Evolutionary conservation across 805 yeast genomes (phyloP).

Genomic region (Myxozyma nipponensis): DNA sequence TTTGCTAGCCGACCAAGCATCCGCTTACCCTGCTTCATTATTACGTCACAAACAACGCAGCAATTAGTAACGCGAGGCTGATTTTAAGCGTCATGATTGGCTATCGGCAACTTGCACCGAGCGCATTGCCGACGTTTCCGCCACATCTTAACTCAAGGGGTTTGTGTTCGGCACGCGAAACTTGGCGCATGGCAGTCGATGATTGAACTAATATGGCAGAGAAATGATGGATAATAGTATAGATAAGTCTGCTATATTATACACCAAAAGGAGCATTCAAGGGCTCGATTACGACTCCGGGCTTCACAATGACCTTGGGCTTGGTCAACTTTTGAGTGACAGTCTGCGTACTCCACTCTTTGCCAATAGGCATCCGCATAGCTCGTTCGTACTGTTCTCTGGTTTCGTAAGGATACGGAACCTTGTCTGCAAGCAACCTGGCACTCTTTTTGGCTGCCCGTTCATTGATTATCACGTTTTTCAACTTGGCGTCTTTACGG

Average conservation of each 20-base stretch:
- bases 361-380: conserved; percentile 92
- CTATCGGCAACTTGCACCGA: neutral
- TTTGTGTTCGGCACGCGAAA: too few relatives aligned
- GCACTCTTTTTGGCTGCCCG: conserved; percentile 74
- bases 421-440: conserved; percentile 83
- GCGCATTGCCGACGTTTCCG: neutral
- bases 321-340: conserved; percentile 83
- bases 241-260: neutral
- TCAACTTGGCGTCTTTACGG: conserved; percentile 71
- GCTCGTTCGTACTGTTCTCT: conserved; percentile 94
- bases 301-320: conserved; percentile 82
- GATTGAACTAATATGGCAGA: too few relatives aligned
- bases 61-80: neutral
- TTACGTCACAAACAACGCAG: neutral
- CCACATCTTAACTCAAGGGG: neutral
- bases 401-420: conserved; percentile 91
- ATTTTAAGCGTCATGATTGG: neutral
- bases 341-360: conserved; percentile 88
- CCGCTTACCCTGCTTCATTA: conserved; percentile 1
- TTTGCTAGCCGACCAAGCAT: neutral
- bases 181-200: too few relatives aligned
- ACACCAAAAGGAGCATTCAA: conserved; percentile 69
- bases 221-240: too few relatives aligned
- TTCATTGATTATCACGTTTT: conserved; percentile 87
- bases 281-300: conserved; percentile 89